Evolutionary conservation across 2,329 filamentous ascomycete species (phyloP).

Genomic region (Botrytis elliptica): DNA sequence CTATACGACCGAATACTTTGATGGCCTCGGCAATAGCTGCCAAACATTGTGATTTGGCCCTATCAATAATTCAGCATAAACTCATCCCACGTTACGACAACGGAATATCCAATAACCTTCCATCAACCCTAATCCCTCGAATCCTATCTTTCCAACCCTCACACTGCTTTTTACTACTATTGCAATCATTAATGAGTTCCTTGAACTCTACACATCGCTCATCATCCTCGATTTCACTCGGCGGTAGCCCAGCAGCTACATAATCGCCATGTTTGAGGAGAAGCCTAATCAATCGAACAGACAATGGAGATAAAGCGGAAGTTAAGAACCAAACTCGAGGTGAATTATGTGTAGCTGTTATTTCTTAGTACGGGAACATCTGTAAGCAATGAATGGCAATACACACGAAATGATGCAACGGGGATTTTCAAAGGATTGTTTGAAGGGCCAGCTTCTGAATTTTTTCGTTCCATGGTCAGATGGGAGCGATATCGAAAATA

Average conservation of each 20-base stretch:
- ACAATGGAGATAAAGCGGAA: constrained; percentile 79
- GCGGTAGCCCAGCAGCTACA: constrained; percentile 79
- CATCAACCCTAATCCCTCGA: constrained; percentile 62
- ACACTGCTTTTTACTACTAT: constrained; percentile 59
- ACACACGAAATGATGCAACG: constrained; percentile 35
- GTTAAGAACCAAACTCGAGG: constrained; percentile 94
- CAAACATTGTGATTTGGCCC: constrained; percentile 41
- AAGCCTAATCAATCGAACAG: constrained; percentile 76
- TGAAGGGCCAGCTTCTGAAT: constrained; percentile 45
- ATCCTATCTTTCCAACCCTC: constrained; percentile 82
- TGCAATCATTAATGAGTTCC: constrained; percentile 70
- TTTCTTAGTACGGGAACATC: constrained; percentile 22
- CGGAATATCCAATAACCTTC: constrained; percentile 36
- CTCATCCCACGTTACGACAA: neutral
- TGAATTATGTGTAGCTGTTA: constrained; percentile 58
- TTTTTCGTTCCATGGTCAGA: constrained; percentile 43
- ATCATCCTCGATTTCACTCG: constrained; percentile 74
- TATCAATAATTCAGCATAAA: neutral
- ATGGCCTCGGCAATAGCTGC: constrained; percentile 85
- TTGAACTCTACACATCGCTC: constrained; percentile 76
- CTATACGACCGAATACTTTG: constrained; percentile 78
- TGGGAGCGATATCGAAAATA: neutral
- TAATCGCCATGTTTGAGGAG: constrained; percentile 90
- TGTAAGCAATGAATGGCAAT: neutral
- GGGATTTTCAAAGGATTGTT: constrained; percentile 31